Evolutionary conservation across 1,284 basidiomycete species (phyloP).

Genomic region (Veloboletus limbatus): DNA sequence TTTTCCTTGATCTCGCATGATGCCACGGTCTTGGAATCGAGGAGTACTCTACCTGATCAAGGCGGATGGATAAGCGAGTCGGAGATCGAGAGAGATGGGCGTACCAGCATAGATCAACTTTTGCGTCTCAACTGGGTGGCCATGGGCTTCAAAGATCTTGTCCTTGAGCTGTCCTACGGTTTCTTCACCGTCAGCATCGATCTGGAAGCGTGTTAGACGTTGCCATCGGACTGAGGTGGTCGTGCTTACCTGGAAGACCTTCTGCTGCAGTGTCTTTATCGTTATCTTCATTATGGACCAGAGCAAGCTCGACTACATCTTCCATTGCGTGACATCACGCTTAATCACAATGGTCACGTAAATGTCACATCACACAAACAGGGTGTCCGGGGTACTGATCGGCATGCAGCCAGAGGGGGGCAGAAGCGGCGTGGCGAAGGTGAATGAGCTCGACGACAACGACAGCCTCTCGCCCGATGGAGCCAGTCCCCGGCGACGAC

Average conservation of each 20-base stretch:
- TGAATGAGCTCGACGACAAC: conserved; percentile 10
- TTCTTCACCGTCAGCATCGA: conserved; percentile 78
- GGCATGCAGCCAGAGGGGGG: conserved; percentile 20
- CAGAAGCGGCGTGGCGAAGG: conserved; percentile 13
- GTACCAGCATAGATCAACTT: conserved; percentile 96
- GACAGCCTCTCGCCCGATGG: conserved; percentile 40
- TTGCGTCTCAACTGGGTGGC: conserved; percentile 71
- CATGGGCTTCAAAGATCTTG: conserved; percentile 80
- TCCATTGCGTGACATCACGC: conserved; percentile 19
- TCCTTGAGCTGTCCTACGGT: conserved; percentile 81
- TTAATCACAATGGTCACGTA: conserved; percentile 23
- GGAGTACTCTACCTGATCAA: conserved; percentile 81
- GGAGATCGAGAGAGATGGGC: conserved; percentile 14
- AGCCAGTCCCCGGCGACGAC: conserved; percentile 66
- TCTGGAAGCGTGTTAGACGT: conserved; percentile 39
- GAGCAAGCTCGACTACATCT: conserved; percentile 16
- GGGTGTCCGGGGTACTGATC: conserved; percentile 26
- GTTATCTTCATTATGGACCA: conserved; percentile 80
- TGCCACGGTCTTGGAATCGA: conserved; percentile 86
- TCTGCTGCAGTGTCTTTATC: conserved; percentile 91
- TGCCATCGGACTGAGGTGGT: background rate
- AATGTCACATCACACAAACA: conserved; percentile 20
- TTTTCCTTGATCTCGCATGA: conserved; percentile 96
- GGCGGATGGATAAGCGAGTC: conserved; percentile 3
- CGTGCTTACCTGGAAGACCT: conserved; percentile 65